Evolutionary conservation across 2,329 filamentous ascomycete species (phyloP).

Genomic region (Pseudogymnoascus sp.): DNA sequence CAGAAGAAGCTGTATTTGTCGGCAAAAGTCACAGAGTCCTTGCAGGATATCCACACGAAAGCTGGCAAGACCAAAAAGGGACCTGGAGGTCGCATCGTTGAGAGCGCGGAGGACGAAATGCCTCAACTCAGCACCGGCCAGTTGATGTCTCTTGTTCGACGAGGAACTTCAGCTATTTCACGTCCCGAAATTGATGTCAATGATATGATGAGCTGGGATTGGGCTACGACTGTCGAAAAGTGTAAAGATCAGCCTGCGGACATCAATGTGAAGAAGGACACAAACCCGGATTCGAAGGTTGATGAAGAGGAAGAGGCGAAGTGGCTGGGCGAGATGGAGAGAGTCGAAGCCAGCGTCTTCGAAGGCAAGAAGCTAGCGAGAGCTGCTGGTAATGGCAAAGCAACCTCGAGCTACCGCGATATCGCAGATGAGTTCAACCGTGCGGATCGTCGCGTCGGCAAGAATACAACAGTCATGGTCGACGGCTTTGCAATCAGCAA

Average conservation of each 20-base stretch:
- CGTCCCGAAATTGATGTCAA: conserved; percentile 45
- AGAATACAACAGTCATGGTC: conserved; percentile 51
- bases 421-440: conserved; percentile 34
- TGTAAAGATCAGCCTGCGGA: conserved; percentile 46
- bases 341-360: conserved; percentile 50
- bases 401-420: conserved; percentile 26
- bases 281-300: conserved; percentile 25
- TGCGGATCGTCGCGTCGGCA: conserved; percentile 44
- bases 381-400: conserved; percentile 25
- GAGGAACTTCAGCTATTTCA: conserved; percentile 46
- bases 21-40: conserved; percentile 51
- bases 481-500: conserved; percentile 50
- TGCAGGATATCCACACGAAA: conserved; percentile 44
- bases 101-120: conserved; percentile 36
- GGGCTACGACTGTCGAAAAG: conserved; percentile 44
- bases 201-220: conserved; percentile 51
- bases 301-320: conserved; percentile 43
- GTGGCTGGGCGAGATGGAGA: conserved; percentile 50
- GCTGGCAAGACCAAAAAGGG: conserved; percentile 27
- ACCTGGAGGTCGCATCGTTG: conserved; percentile 10
- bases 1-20: conserved; percentile 55
- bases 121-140: conserved; percentile 45
- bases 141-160: conserved; percentile 47
- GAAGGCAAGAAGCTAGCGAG: conserved; percentile 44
- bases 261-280: conserved; percentile 30